phyloP scores from a whole-genome alignment of 1,284 basidiomycete genomes.

The Ganoderma boninense region DNA sequence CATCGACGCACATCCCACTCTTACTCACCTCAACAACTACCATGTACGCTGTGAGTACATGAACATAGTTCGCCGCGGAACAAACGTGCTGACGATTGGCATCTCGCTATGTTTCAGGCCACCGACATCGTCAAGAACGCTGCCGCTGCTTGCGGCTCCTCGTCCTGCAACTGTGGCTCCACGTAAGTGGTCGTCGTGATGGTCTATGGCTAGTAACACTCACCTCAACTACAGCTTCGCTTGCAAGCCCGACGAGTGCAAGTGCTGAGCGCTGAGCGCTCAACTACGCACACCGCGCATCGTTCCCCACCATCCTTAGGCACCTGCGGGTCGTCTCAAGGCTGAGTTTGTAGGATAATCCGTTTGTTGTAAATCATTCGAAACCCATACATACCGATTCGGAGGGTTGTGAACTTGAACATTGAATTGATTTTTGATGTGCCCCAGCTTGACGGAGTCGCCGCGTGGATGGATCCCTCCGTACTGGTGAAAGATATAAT shows the following conservation, averaged over 20 bases:
- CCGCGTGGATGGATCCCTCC: neutral
- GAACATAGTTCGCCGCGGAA: no score
- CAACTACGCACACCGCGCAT: neutral
- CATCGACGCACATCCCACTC: conserved; percentile 16
- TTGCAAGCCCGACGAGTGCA: conserved; percentile 68
- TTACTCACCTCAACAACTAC: conserved; percentile 9
- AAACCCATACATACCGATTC: neutral
- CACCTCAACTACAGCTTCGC: conserved; percentile 50
- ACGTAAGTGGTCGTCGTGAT: conserved; percentile 44
- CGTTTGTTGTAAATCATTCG: conserved; percentile 7
- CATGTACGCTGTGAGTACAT: conserved; percentile 30
- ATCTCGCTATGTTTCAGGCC: conserved; percentile 40
- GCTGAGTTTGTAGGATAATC: conserved; percentile 26
- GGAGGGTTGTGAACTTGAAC: neutral
- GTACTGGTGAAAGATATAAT: neutral
- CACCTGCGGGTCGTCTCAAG: neutral
- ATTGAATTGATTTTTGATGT: neutral
- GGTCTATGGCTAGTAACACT: neutral
- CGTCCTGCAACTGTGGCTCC: conserved; percentile 60
- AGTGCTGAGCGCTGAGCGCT: conserved; percentile 53
- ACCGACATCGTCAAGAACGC: conserved; percentile 53
- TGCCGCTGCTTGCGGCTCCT: conserved; percentile 51
- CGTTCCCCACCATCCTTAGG: neutral
- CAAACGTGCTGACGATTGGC: neutral
- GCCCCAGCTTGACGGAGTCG: neutral